phyloP scores from a whole-genome alignment of 208 protist species.

The Leishmania martiniquensis region DNA sequence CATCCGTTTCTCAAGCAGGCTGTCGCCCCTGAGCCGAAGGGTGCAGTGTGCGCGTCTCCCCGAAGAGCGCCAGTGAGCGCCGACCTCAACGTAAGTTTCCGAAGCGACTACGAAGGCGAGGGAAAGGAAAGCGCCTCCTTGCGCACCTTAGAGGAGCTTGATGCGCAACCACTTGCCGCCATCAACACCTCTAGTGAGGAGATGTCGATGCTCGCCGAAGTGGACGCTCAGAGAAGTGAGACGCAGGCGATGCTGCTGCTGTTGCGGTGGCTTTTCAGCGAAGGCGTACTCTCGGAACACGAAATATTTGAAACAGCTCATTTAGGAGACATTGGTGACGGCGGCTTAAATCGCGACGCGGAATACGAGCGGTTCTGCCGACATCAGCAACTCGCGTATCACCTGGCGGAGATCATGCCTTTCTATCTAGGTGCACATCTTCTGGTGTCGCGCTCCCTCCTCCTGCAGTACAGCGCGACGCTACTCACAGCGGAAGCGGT shows the following conservation, averaged over 20 bases:
- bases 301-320: constrained; percentile 39
- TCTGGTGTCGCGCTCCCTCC: constrained; percentile 53
- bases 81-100: constrained; percentile 28
- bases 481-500: constrained; percentile 45
- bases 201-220: neutral
- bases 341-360: neutral
- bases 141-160: neutral
- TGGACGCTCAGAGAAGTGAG: neutral
- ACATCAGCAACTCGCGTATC: constrained; percentile 31
- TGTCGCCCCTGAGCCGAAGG: neutral
- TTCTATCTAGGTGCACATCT: constrained; percentile 75
- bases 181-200: constrained; percentile 1
- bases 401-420: constrained; percentile 37
- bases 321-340: constrained; percentile 6
- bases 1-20: constrained; percentile 61
- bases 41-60: neutral
- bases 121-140: neutral
- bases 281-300: constrained; percentile 28
- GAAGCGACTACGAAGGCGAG: constrained; percentile 1
- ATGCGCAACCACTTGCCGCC: constrained; percentile 2
- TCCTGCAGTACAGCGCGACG: constrained; percentile 55
- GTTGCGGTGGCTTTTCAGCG: constrained; percentile 47
- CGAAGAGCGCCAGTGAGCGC: neutral
- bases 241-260: constrained; percentile 44
- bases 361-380: constrained; percentile 7